Evolutionary conservation across 2,329 filamentous ascomycete species (phyloP).

Genomic region (Lecanicillium sp.): DNA sequence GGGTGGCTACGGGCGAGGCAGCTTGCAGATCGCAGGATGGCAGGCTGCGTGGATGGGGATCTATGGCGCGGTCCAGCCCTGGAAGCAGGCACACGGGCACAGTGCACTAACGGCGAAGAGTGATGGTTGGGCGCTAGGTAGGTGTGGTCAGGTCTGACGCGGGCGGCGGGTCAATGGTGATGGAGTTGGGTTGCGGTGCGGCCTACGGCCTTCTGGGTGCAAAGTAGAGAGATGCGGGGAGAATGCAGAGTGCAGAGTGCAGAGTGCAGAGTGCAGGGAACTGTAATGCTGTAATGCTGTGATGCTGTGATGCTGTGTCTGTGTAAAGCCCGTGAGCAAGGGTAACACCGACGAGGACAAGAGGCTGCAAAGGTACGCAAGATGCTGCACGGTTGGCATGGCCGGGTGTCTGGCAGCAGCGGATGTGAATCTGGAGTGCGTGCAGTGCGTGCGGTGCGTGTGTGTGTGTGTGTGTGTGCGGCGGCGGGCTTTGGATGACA

Average conservation of each 20-base stretch:
- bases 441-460: neutral
- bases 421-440: neutral
- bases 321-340: neutral
- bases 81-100: slow-evolving; percentile 5
- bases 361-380: neutral
- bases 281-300: too few relatives aligned
- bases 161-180: slow-evolving; percentile 5
- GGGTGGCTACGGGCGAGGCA: too few relatives aligned
- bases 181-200: too few relatives aligned
- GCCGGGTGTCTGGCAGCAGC: neutral
- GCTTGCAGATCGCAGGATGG: too few relatives aligned
- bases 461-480: neutral
- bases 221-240: too few relatives aligned
- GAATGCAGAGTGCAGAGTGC: too few relatives aligned
- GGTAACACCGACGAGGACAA: neutral
- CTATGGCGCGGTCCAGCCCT: too few relatives aligned
- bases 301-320: too few relatives aligned
- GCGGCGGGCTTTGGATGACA: neutral
- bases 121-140: neutral
- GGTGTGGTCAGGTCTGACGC: neutral
- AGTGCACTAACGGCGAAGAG: neutral
- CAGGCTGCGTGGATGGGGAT: too few relatives aligned
- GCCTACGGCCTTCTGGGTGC: too few relatives aligned
- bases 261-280: too few relatives aligned
- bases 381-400: neutral